Evolutionary conservation across 495 filamentous ascomycete genomes (phyloP).

Genomic region (Penicillium flavigenum): DNA sequence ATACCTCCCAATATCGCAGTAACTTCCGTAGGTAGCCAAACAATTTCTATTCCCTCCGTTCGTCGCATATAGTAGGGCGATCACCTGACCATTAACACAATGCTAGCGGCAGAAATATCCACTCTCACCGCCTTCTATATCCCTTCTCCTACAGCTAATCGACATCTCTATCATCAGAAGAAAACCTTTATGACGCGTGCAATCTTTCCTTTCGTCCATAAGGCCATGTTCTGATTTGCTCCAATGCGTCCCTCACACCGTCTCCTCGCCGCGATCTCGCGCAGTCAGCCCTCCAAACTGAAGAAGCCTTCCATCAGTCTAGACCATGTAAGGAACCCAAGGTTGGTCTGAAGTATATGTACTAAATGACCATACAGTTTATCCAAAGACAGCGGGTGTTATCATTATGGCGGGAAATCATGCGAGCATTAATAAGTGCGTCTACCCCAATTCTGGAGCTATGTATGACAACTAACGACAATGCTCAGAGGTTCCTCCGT

Average conservation of each 20-base stretch:
- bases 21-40: neutral
- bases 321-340: slow-evolving; percentile 38
- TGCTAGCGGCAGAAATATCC: slow-evolving; percentile 2
- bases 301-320: slow-evolving; percentile 42
- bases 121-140: slow-evolving; percentile 3
- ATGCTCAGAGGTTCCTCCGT: slow-evolving; percentile 40
- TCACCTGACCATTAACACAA: neutral
- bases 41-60: too few species aligned
- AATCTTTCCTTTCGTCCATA: neutral
- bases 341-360: neutral
- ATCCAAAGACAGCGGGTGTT: slow-evolving; percentile 45
- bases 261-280: slow-evolving; percentile 35
- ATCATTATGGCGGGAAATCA: slow-evolving; percentile 42
- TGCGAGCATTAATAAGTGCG: slow-evolving; percentile 41
- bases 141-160: slow-evolving; percentile 3
- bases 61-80: neutral
- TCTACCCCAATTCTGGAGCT: neutral
- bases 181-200: neutral
- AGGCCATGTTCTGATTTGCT: slow-evolving; percentile 14
- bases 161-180: neutral
- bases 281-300: slow-evolving; percentile 33
- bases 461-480: slow-evolving; percentile 3
- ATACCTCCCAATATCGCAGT: too few species aligned
- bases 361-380: slow-evolving; percentile 31
- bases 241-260: slow-evolving; percentile 33